Percentiles rank a stretch among this genome's conserved stretches.
Evolutionary conservation across 768 basidiomycete species (phyloP).

Genomic region (Pisolithus microcarpus): DNA sequence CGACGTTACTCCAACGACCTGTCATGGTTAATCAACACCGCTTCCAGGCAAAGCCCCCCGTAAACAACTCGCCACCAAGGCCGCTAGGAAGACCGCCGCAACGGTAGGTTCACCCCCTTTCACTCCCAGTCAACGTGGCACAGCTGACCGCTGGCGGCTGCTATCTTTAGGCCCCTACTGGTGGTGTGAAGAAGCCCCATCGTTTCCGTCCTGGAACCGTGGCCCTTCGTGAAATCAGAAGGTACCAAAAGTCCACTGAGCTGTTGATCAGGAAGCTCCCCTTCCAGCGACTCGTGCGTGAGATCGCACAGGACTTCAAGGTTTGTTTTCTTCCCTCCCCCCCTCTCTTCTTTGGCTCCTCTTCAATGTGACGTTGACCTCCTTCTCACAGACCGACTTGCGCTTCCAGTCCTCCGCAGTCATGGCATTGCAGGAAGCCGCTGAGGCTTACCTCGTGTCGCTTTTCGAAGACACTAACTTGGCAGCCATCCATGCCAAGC

Average conservation of each 20-base stretch:
- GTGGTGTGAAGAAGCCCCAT: slow-evolving; percentile 99
- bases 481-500: slow-evolving; percentile 87
- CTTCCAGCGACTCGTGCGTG: slow-evolving; percentile 96
- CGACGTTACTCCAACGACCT: slow-evolving; percentile 8
- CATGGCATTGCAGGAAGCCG: slow-evolving; percentile 89
- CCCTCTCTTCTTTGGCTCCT: background rate
- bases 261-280: slow-evolving; percentile 99
- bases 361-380: background rate
- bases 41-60: slow-evolving; percentile 75
- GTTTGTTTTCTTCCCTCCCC: slow-evolving; percentile 28
- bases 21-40: slow-evolving; percentile 16
- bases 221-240: slow-evolving; percentile 96
- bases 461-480: slow-evolving; percentile 87
- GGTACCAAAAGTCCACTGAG: slow-evolving; percentile 99
- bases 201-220: slow-evolving; percentile 97
- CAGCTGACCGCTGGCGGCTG: slow-evolving; percentile 6
- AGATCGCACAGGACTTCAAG: slow-evolving; percentile 97
- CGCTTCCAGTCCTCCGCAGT: slow-evolving; percentile 96
- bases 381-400: slow-evolving; percentile 59
- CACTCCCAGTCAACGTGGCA: background rate
- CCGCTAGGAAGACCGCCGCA: slow-evolving; percentile 79
- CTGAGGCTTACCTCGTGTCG: slow-evolving; percentile 83
- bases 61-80: slow-evolving; percentile 95
- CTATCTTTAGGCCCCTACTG: slow-evolving; percentile 57
- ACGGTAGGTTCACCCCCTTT: slow-evolving; percentile 39